Evolutionary conservation across 2,329 filamentous ascomycete species (phyloP).

Genomic region (Trichoderma sp.): DNA sequence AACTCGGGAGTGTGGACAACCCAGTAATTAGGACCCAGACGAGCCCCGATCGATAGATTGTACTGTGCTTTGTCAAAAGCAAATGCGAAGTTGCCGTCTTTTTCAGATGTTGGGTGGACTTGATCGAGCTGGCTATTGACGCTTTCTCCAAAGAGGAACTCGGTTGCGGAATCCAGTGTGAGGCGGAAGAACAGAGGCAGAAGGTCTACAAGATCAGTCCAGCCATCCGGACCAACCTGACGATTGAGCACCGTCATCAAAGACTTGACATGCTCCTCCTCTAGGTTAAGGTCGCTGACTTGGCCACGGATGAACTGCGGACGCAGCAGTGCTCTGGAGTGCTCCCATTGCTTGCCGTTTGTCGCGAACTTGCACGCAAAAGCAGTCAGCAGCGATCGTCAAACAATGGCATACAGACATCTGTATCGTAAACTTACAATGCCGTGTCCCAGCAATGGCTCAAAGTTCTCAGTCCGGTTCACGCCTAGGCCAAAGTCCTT

Average conservation of each 20-base stretch:
- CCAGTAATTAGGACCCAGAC: conserved; percentile 44
- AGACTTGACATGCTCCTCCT: conserved; percentile 38
- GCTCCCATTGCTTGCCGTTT: conserved; percentile 37
- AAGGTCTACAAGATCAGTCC: conserved; percentile 40
- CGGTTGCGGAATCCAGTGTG: conserved; percentile 47
- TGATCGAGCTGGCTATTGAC: conserved; percentile 40
- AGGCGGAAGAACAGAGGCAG: conserved; percentile 48
- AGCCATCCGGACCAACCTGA: conserved; percentile 32
- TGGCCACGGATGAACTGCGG: conserved; percentile 43
- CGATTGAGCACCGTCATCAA: conserved; percentile 28
- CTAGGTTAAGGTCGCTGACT: conserved; percentile 42
- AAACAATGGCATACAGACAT: neutral
- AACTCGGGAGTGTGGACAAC: conserved; percentile 54
- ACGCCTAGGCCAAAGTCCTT: conserved; percentile 29
- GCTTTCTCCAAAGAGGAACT: conserved; percentile 62
- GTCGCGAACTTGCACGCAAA: conserved; percentile 30
- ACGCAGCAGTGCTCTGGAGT: conserved; percentile 38
- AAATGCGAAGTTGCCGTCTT: conserved; percentile 32
- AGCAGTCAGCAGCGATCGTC: neutral
- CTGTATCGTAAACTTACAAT: conserved; percentile 26
- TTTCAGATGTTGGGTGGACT: conserved; percentile 25
- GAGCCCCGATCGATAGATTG: conserved; percentile 52
- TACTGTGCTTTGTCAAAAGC: conserved; percentile 38
- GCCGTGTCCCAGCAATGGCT: conserved; percentile 44
- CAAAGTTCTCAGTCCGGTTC: conserved; percentile 27